These are phyloP conservation scores for Phoma herbarum DNA, from an alignment of 2,329 filamentous ascomycete species.

Conservation along the genomic window DNA sequence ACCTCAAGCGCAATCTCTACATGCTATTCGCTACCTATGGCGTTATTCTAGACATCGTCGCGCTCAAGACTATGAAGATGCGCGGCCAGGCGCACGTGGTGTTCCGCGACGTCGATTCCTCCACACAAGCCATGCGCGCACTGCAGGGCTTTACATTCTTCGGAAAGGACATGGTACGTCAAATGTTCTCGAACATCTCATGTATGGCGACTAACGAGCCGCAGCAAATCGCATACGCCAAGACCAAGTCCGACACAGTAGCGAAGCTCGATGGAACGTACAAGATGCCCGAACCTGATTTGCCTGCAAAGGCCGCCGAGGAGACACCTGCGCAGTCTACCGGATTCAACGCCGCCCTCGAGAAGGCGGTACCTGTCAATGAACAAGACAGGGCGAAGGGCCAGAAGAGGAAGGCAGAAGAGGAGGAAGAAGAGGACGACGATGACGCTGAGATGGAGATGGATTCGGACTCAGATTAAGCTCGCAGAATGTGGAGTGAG, in stretches of 20 bases:
- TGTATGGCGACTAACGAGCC: not conserved
- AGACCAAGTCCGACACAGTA: conserved; percentile 85
- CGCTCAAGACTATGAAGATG: conserved; percentile 90
- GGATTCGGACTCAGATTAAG: conserved; percentile 68
- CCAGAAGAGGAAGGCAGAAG: conserved; percentile 74
- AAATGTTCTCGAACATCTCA: not conserved
- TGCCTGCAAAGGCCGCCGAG: conserved; percentile 31
- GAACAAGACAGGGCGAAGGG: conserved; percentile 61
- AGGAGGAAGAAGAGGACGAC: conserved; percentile 65
- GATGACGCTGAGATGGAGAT: conserved; percentile 59
- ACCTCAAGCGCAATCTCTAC: conserved; percentile 87
- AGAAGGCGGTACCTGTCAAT: conserved; percentile 44
- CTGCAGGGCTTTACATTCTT: conserved; percentile 87
- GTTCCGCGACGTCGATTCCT: conserved; percentile 88
- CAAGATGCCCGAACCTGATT: conserved; percentile 66
- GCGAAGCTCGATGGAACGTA: conserved; percentile 93
- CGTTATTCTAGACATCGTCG: conserved; percentile 88
- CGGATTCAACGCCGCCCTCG: conserved; percentile 42
- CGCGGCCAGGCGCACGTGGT: conserved; percentile 94
- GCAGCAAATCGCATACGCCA: conserved; percentile 91
- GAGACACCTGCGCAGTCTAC: conserved; percentile 55
- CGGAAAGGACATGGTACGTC: conserved; percentile 80
- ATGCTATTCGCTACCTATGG: conserved; percentile 95
- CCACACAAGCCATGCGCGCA: conserved; percentile 90
- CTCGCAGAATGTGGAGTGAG: not conserved